Conservation (phyloP, 176 grass and related monocot genomes). For the Metroxylon sagu region DNA sequence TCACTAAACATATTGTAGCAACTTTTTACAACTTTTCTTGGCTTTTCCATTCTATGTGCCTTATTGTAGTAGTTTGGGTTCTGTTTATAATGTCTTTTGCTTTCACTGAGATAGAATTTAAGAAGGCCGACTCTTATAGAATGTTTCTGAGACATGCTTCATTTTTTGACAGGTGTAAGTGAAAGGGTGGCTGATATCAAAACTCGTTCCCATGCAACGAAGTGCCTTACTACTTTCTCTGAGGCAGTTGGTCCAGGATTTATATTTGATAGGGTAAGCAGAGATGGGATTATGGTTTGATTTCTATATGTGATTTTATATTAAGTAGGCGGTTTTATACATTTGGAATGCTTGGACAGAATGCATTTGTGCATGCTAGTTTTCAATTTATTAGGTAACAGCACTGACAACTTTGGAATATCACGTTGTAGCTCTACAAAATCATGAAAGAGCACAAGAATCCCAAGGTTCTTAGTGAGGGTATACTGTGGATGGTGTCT, state of each 20-base stretch:
- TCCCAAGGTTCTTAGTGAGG: constrained; percentile 93
- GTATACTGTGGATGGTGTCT: constrained; percentile 96
- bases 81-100: too few species aligned
- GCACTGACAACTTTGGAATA: constrained; percentile 17
- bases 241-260: constrained; percentile 96
- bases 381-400: not conserved
- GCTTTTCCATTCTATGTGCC: too few species aligned
- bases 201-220: constrained; percentile 79
- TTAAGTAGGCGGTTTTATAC: not conserved
- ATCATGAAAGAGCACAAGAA: constrained; percentile 99
- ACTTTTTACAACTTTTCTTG: too few species aligned
- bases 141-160: not conserved
- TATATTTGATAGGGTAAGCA: constrained; percentile 89
- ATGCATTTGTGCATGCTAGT: constrained; percentile 6
- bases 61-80: too few species aligned
- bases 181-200: constrained; percentile 99
- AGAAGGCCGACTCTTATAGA: not conserved
- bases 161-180: constrained; percentile 59
- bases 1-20: too few species aligned
- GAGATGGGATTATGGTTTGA: not conserved
- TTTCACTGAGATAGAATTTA: not conserved
- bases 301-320: not conserved
- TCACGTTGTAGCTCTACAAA: constrained; percentile 76
- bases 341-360: not conserved
- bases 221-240: constrained; percentile 86